A percentile compares a stretch with the other conserved stretches of the same genome.
Evolutionary conservation across 2,329 filamentous ascomycete genomes (phyloP).

Genomic region (Penicillium sp.): DNA sequence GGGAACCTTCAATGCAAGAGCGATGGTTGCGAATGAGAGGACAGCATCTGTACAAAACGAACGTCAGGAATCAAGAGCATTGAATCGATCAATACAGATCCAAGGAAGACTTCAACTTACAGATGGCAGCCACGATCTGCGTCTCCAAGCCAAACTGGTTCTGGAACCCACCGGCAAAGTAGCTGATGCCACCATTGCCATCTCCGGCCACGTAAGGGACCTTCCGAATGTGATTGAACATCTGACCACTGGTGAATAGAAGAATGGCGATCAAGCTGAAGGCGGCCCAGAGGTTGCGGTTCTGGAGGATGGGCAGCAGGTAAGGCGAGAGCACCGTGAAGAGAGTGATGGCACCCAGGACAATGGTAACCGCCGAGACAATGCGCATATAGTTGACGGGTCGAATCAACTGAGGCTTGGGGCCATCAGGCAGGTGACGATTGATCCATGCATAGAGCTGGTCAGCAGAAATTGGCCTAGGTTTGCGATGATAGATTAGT

Average conservation of each 20-base stretch:
- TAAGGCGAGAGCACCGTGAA: slow-evolving; percentile 77
- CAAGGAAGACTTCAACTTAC: slow-evolving; percentile 62
- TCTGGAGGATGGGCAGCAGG: slow-evolving; percentile 80
- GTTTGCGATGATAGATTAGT: slow-evolving; percentile 6
- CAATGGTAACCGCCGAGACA: slow-evolving; percentile 68
- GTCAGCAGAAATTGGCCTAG: slow-evolving; percentile 75
- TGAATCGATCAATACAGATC: slow-evolving; percentile 19
- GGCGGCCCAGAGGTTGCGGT: slow-evolving; percentile 92
- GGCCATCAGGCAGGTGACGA: slow-evolving; percentile 77
- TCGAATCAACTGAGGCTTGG: slow-evolving; percentile 77
- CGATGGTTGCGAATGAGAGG: slow-evolving; percentile 87
- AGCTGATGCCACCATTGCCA: slow-evolving; percentile 82
- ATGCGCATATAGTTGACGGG: slow-evolving; percentile 88
- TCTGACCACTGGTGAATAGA: slow-evolving; percentile 93
- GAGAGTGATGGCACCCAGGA: slow-evolving; percentile 73
- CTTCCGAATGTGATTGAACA: slow-evolving; percentile 99
- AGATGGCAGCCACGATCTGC: slow-evolving; percentile 91
- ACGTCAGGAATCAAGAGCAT: background rate
- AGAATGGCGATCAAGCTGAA: slow-evolving; percentile 87
- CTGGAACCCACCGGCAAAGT: slow-evolving; percentile 91
- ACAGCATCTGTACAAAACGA: slow-evolving; percentile 66
- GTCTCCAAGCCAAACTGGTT: slow-evolving; percentile 94
- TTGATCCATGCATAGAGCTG: slow-evolving; percentile 78
- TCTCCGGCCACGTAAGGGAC: slow-evolving; percentile 90
- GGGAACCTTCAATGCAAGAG: slow-evolving; percentile 91